Base-by-base conservation (phyloP, 1,139 yeast species). In the Pichia sp. region DNA sequence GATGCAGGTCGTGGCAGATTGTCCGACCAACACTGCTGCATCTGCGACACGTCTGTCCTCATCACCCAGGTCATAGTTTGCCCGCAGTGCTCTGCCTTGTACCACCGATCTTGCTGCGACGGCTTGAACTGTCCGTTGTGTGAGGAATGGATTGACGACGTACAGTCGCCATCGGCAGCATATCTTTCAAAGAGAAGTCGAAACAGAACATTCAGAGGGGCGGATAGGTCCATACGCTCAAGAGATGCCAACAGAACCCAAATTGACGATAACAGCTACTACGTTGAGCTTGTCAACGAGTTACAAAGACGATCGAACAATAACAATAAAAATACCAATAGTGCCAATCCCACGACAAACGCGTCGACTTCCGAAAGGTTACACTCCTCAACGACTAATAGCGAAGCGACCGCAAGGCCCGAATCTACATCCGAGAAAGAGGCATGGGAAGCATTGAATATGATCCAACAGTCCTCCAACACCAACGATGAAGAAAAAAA, bases 201-300 rank as follows among this genome's bases (percentile, higher is more conserved):
- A 43, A 48, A 16, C 9, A 25, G 34, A 41, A 19, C 28, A 19
- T 22, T 37, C 30, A 4, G 25, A 30, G 21, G 31, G 19, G 16
- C 19, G 4, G 7, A 13, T 6, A 3, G 22, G 6, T 12, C 36
- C 7, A 12, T 7, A 13, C 36, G 36, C 16, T 25, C 25, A 8
- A 41, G 12, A n/a, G 34, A 7, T 10, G n/a, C 13, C 10, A 13
- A 39, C 37, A 39, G 28, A 16, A 41, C 22, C 16, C 39, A 39
- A 13, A 36, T 40, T 36, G 61, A 58, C 36, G 65, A 62, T 47
- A 55, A 49, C 22, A 48, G 57, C 30, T 64, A 62, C 50, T 65
- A 64, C 49, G 58, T 58, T n/a, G 53, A 53, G 12, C 46, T 63
- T 21, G 67, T 60, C 3, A 61, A 65, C 48, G 57, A 60, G 16